phyloP scores from a whole-genome alignment of 331 rosid species.

The Rhamnella rubrinervis region DNA sequence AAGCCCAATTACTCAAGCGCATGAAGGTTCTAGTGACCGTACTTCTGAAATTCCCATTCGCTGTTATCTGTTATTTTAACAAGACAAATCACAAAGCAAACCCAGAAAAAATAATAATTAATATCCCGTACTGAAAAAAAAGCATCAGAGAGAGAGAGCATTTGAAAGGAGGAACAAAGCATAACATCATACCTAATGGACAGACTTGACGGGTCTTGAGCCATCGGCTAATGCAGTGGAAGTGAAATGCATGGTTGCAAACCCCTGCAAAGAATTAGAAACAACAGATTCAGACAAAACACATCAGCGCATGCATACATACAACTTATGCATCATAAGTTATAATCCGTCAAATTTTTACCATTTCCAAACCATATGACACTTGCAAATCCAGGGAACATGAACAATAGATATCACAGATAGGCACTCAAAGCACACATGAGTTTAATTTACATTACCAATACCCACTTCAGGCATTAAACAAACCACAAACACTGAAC shows the following conservation, averaged over 20 bases:
- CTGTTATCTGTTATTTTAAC: slow-evolving; percentile 37
- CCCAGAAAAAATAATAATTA: background rate
- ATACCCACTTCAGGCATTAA: background rate
- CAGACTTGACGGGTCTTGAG: slow-evolving; percentile 61
- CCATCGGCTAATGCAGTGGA: slow-evolving; percentile 61
- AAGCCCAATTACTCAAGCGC: background rate
- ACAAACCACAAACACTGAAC: background rate
- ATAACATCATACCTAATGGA: slow-evolving; percentile 35
- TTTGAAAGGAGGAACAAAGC: background rate
- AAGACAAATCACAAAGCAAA: background rate
- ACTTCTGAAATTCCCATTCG: slow-evolving; percentile 63
- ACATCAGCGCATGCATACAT: background rate
- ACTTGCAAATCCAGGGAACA: background rate
- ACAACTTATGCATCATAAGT: background rate
- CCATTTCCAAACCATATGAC: background rate
- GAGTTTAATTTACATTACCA: background rate
- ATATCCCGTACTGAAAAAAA: background rate
- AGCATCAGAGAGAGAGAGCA: background rate
- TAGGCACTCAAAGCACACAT: background rate
- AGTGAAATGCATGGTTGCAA: slow-evolving; percentile 59
- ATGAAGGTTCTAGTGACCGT: slow-evolving; percentile 41
- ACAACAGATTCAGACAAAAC: background rate
- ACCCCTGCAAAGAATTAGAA: slow-evolving; percentile 32
- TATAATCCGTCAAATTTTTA: background rate
- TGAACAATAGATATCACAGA: background rate